A percentile compares a stretch with the other conserved stretches of the same genome.
These are phyloP conservation scores for Sporothrix luriei DNA, from an alignment of 2,329 filamentous ascomycete genomes.

Conservation along the genomic window DNA sequence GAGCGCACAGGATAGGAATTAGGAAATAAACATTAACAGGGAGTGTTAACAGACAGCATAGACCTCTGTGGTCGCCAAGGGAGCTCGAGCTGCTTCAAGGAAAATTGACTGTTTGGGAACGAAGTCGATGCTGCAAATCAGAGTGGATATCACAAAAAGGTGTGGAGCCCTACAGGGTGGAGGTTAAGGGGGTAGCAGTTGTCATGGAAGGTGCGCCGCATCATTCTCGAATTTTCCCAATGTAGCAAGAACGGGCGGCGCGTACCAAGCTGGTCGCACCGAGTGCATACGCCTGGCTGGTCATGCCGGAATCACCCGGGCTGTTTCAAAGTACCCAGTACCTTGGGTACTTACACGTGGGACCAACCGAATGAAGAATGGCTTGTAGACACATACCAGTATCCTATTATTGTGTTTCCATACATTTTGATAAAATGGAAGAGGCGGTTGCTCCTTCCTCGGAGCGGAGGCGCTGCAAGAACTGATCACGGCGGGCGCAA, in stretches of 20 bases:
- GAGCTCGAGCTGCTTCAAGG: slow-evolving; percentile 16
- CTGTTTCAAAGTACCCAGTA: slow-evolving; percentile 30
- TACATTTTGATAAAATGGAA: not conserved
- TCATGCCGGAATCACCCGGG: slow-evolving; percentile 32
- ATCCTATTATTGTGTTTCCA: too few relatives aligned
- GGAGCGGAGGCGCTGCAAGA: slow-evolving; percentile 1
- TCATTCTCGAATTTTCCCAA: slow-evolving; percentile 25
- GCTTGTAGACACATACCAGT: not conserved
- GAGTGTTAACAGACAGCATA: not conserved
- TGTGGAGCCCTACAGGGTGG: not conserved
- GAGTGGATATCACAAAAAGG: slow-evolving; percentile 20
- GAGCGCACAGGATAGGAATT: not conserved
- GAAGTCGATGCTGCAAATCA: slow-evolving; percentile 26
- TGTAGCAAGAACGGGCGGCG: slow-evolving; percentile 15
- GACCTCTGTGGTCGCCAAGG: not conserved
- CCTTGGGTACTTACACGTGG: slow-evolving; percentile 31
- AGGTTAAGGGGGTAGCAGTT: slow-evolving; percentile 3
- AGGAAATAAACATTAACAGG: not conserved
- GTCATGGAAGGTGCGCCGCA: slow-evolving; percentile 17
- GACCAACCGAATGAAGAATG: not conserved
- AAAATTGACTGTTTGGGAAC: slow-evolving; percentile 18
- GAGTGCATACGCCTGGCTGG: not conserved
- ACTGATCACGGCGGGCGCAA: not conserved
- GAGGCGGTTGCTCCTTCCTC: not conserved
- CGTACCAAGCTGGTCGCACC: not conserved